These are phyloP conservation scores for Taphrina sp. DNA, from an alignment of 1,139 yeast genomes.

Conservation along the genomic window DNA sequence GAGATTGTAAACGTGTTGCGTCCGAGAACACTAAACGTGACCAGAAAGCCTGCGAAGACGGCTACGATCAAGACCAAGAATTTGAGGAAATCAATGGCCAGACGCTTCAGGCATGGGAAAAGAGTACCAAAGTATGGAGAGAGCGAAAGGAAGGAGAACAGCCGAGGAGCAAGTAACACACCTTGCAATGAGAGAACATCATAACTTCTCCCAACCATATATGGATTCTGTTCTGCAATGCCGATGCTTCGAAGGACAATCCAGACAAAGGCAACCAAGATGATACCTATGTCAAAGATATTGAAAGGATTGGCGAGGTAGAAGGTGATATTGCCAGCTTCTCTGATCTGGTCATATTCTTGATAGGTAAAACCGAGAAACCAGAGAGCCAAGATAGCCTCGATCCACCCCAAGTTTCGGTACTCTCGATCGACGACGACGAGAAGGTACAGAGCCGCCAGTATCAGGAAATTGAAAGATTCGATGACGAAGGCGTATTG, in stretches of 20 bases:
- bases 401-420: conserved; percentile 37
- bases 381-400: conserved; percentile 42
- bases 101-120: conserved; percentile 43
- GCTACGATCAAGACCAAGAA: conserved; percentile 43
- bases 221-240: conserved; percentile 34
- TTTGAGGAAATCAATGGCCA: conserved; percentile 43
- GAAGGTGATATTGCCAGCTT: conserved; percentile 41
- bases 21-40: conserved; percentile 45
- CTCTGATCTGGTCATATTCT: conserved; percentile 43
- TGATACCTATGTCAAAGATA: conserved; percentile 42
- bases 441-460: conserved; percentile 41
- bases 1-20: conserved; percentile 40
- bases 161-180: conserved; percentile 43
- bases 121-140: conserved; percentile 45
- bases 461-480: conserved; percentile 42
- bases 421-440: conserved; percentile 36
- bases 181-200: conserved; percentile 44
- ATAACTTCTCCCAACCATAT: conserved; percentile 39
- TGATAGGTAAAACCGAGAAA: conserved; percentile 44
- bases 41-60: conserved; percentile 43
- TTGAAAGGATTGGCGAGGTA: conserved; percentile 44
- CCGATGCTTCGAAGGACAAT: conserved; percentile 40
- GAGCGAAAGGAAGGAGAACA: conserved; percentile 43
- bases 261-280: conserved; percentile 41
- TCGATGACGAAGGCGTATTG: conserved; percentile 42